Evolutionary conservation across 2,329 filamentous ascomycete genomes (phyloP).

Genomic region (Thyridium curvatum): DNA sequence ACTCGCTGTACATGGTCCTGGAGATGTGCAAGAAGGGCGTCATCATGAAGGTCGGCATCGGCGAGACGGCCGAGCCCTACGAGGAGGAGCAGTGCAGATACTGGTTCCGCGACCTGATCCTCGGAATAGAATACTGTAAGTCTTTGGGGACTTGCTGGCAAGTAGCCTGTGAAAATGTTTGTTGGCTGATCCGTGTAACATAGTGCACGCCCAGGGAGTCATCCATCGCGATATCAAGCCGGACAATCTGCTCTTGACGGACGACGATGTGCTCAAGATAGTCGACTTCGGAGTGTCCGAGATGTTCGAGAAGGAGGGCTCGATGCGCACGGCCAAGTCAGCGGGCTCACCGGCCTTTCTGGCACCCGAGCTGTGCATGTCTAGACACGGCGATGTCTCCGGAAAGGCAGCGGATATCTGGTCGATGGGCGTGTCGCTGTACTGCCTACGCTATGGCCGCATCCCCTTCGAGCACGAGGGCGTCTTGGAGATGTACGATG

Average conservation of each 20-base stretch:
- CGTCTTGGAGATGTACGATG: constrained; percentile 82
- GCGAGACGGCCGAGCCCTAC: constrained; percentile 76
- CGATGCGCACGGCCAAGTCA: constrained; percentile 90
- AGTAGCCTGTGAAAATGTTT: background rate
- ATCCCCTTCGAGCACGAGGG: constrained; percentile 79
- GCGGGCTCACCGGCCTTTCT: constrained; percentile 93
- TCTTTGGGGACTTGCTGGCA: constrained; percentile 11
- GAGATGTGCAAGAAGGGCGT: constrained; percentile 99
- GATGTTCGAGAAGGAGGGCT: constrained; percentile 81
- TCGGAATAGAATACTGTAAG: constrained; percentile 88
- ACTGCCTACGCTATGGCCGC: constrained; percentile 81
- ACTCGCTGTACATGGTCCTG: constrained; percentile 96
- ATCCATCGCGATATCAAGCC: constrained; percentile 97
- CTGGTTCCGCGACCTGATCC: constrained; percentile 91
- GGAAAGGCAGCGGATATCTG: constrained; percentile 91
- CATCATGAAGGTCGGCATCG: constrained; percentile 91
- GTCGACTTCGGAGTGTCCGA: constrained; percentile 99
- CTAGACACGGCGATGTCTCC: constrained; percentile 79
- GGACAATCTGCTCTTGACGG: constrained; percentile 85
- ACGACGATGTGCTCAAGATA: constrained; percentile 91
- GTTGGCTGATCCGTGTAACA: background rate
- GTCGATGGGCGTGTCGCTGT: constrained; percentile 96
- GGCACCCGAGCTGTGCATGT: constrained; percentile 84
- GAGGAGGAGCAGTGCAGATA: constrained; percentile 73
- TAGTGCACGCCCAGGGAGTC: constrained; percentile 88